Conservation (phyloP, 2,329 filamentous ascomycete genomes). For the Mariannaea sp. region DNA sequence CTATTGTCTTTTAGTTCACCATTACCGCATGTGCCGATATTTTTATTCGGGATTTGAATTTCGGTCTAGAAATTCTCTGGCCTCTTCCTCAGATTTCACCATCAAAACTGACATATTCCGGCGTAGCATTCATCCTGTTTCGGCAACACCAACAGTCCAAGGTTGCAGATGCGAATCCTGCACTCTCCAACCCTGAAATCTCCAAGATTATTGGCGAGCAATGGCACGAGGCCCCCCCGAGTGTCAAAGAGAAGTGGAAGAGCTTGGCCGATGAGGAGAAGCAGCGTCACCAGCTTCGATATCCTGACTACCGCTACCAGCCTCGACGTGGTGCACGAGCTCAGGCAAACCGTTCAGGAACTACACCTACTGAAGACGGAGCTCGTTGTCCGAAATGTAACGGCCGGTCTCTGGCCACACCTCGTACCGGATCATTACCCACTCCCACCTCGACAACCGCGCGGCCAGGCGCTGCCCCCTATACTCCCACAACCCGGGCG, state of each 20-base stretch:
- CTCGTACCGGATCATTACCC: slow-evolving; percentile 61
- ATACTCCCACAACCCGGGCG: slow-evolving; percentile 26
- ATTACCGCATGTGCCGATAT: neutral
- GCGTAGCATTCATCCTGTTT: slow-evolving; percentile 92
- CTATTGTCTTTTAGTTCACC: slow-evolving; percentile 22
- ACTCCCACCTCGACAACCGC: slow-evolving; percentile 45
- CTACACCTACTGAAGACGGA: slow-evolving; percentile 53
- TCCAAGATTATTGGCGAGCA: slow-evolving; percentile 95
- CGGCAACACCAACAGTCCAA: slow-evolving; percentile 87
- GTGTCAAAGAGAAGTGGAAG: slow-evolving; percentile 86
- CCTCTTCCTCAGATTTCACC: neutral
- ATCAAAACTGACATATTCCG: slow-evolving; percentile 30
- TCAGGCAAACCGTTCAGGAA: slow-evolving; percentile 40
- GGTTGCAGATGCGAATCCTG: slow-evolving; percentile 82
- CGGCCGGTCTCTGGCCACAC: slow-evolving; percentile 67
- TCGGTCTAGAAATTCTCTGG: neutral
- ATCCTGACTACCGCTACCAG: slow-evolving; percentile 93
- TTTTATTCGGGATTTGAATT: no score
- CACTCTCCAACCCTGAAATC: slow-evolving; percentile 91
- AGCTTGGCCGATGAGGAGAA: slow-evolving; percentile 92
- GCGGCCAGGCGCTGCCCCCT: slow-evolving; percentile 31
- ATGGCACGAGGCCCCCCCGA: slow-evolving; percentile 79
- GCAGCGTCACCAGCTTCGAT: slow-evolving; percentile 82
- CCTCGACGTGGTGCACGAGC: slow-evolving; percentile 66
- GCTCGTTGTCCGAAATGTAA: slow-evolving; percentile 72